Base-by-base conservation (phyloP, 2,329 filamentous ascomycete species). In the Penicillium sp. region DNA sequence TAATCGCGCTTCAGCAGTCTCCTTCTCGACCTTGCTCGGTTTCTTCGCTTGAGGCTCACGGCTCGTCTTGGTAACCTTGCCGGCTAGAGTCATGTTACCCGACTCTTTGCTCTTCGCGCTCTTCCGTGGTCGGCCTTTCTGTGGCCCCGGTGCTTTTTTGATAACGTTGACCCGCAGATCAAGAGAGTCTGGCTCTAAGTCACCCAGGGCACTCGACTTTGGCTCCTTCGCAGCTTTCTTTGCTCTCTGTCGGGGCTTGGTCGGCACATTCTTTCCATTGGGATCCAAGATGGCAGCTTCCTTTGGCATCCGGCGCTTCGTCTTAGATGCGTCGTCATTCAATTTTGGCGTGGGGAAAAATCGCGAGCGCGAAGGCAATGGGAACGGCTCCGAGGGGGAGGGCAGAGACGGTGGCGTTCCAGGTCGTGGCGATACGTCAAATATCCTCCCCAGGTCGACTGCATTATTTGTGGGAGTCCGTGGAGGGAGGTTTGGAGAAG, bases 401-500 rank as follows among this genome's bases (percentile, higher is more conserved):
- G 52, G 50, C 24, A 67, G 29, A 20, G 64, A 53, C 24, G 62
- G 57, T 8, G 64, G 59, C 41, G 66, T 63, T 31, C 47, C 37
- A 15, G 41, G 53, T 45, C 38, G 52, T 42, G 62, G 63, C 32
- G 56, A 58, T 9, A 56, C n/a, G 6, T 44, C 53, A 37, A 56
- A 9, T 9, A 9, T 10, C 27, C 7, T 28, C 27, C 27, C 13
- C 44, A 53, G 23, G 44, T 55, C 53, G 41, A 56, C 49, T 20
- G 48, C 31, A 41, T 53, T 35, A 40, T 65, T 68, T 50, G 59
- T 63, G 60, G 71, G 67, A 13, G 56, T 63, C 38, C 49, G 56
- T 43, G 64, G 50, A 50, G 66, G 57, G 56, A 67, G 60, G 31
- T 64, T 64, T 24, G 73, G 71, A 4, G 73, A 73, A 15, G 72